phyloP scores from a whole-genome alignment of 192 early-diverging fungal species.

The Borealophlyctis nickersoniae region DNA sequence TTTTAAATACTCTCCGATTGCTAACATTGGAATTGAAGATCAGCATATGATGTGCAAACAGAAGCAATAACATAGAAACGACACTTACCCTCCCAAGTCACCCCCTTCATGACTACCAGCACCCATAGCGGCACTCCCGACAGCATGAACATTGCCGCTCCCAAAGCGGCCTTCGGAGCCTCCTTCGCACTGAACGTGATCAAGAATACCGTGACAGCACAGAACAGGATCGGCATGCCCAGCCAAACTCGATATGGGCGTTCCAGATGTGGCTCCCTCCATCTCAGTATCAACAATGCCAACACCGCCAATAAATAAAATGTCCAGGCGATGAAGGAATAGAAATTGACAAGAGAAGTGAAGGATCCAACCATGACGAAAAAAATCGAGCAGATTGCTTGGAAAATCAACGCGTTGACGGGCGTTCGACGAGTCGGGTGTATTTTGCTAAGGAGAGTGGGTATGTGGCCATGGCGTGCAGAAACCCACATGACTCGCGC shows the following conservation, averaged over 20 bases:
- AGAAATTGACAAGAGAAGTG: conserved; percentile 70
- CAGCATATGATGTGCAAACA: background rate
- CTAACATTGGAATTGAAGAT: background rate
- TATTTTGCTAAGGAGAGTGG: conserved; percentile 65
- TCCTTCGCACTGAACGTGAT: conserved; percentile 38
- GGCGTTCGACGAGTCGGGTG: conserved; percentile 60
- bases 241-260: conserved; percentile 72
- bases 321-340: conserved; percentile 69
- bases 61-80: background rate
- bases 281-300: conserved; percentile 60
- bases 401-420: conserved; percentile 60
- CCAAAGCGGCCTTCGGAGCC: conserved; percentile 31
- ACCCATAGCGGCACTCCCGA: conserved; percentile 29
- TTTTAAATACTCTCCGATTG: background rate
- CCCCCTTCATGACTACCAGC: conserved; percentile 15
- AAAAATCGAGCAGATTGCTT: conserved; percentile 56
- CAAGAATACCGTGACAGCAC: conserved; percentile 55
- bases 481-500: conserved; percentile 68
- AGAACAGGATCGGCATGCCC: conserved; percentile 64
- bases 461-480: conserved; percentile 62
- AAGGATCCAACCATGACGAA: conserved; percentile 66
- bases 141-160: conserved; percentile 24
- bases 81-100: conserved; percentile 25
- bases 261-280: conserved; percentile 61
- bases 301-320: conserved; percentile 70